A percentile compares a stretch with the other conserved stretches of the same genome.
phyloP scores from a whole-genome alignment of 2,329 filamentous ascomycete species.

The Talaromyces sp. region DNA sequence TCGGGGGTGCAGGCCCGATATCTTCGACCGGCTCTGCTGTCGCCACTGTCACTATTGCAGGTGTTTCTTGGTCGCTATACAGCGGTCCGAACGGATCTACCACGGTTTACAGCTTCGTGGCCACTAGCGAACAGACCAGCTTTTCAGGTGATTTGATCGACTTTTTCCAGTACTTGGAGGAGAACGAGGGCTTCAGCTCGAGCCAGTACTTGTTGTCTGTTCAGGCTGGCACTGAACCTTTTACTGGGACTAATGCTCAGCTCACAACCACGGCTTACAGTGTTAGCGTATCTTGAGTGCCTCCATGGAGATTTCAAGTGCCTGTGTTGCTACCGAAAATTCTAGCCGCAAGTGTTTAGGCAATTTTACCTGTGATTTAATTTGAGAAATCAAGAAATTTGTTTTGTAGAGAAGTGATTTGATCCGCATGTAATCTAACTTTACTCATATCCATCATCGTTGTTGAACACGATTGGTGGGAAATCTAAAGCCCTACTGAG shows the following conservation, averaged over 20 bases:
- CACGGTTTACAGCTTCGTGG: conserved; percentile 58
- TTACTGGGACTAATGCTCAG: conserved; percentile 24
- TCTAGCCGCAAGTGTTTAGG: background rate
- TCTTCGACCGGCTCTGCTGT: conserved; percentile 43
- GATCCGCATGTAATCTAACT: background rate
- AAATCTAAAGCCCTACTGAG: background rate
- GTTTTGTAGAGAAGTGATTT: background rate
- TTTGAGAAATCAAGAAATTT: background rate
- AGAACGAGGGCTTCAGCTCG: conserved; percentile 26
- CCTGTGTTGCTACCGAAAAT: background rate
- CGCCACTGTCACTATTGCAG: conserved; percentile 51
- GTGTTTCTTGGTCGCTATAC: conserved; percentile 54
- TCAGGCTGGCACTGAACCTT: conserved; percentile 34
- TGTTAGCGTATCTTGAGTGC: conserved; percentile 11
- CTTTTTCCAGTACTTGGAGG: conserved; percentile 54
- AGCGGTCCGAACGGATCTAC: conserved; percentile 55
- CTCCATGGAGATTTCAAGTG: background rate
- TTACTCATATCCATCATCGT: background rate
- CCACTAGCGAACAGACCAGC: conserved; percentile 40
- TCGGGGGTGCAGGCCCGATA: conserved; percentile 56
- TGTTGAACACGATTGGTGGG: background rate
- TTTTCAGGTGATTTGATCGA: conserved; percentile 55
- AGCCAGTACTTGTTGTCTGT: conserved; percentile 52
- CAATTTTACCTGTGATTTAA: background rate
- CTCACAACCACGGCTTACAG: conserved; percentile 27